Evolutionary conservation across 805 yeast species (phyloP), one percentile per base, ranked within the genome.

Genomic region (Dipodascus geniculatus): DNA sequence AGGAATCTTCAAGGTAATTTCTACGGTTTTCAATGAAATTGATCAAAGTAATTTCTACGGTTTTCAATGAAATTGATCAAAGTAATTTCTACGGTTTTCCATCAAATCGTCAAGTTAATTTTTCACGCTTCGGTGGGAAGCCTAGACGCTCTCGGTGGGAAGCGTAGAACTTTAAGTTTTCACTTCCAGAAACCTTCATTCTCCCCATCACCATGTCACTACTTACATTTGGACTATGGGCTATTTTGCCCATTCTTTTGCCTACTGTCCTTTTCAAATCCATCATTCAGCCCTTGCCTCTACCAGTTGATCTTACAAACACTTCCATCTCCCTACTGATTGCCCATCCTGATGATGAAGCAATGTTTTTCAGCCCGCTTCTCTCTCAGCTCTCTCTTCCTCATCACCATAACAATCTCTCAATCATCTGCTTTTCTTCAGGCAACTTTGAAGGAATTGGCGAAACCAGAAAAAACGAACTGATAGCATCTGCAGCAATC

Each of bases 271-370:
- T 38, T 11, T 17, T 38, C 20, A 38, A 17, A 9, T 11, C 14
- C 20, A n/a, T 38, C 6, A 38, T 38, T n/a, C 44, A 38, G 14
- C 44, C 44, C 20, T n/a, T n/a, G 17, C 44, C 17, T 4, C 44
- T 54, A 19, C 57, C 58, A 2, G 20, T 17, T 14, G 54, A 48
- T 35, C 61, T 65, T 48, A n/a, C 49, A 42, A 56, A 56, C 55
- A 56, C 59, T 51, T 53, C 61, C 20, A 55, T 68, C 31, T 56
- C 67, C 24, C 70, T 83, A 49, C 70, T 91, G 11, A 82, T 89
- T 44, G 96, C 96, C 0, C 99, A 93, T 68, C 99, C 99, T 0
- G 99, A 93, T 68, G 99, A 93, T 67, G 99, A 93, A 68, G 90
- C 88, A 51, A 93, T 93, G 99, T 93, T 93, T 68, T 93, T 93